phyloP scores from a whole-genome alignment of 2,329 filamentous ascomycete genomes.

The Ceratocystis colombiana region DNA sequence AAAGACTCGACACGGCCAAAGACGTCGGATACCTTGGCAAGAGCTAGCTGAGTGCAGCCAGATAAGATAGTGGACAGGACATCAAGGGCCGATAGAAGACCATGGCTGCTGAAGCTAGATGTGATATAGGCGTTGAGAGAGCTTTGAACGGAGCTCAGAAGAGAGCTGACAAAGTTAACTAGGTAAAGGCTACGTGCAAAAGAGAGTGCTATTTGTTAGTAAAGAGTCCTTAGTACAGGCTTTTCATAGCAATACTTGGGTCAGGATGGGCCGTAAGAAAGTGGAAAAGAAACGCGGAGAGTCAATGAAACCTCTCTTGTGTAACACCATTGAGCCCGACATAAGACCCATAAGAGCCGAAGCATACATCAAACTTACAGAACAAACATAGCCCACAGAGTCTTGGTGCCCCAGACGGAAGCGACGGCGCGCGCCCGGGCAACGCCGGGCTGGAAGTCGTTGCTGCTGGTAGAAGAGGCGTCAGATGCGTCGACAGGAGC shows the following conservation, averaged over 20 bases:
- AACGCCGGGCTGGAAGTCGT: slow-evolving; percentile 33
- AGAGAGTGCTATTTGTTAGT: not conserved
- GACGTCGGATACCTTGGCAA: slow-evolving; percentile 43
- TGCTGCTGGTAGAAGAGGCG: slow-evolving; percentile 29
- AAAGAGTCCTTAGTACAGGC: not conserved
- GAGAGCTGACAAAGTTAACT: slow-evolving; percentile 34
- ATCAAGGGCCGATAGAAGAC: slow-evolving; percentile 54
- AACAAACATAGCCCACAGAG: slow-evolving; percentile 35
- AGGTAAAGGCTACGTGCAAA: slow-evolving; percentile 33
- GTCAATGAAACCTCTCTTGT: not conserved
- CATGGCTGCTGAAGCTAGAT: slow-evolving; percentile 53
- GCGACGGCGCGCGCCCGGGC: slow-evolving; percentile 36
- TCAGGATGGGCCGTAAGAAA: too few species aligned
- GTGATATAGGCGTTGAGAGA: slow-evolving; percentile 55
- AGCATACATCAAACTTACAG: slow-evolving; percentile 31
- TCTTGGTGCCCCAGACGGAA: slow-evolving; percentile 34
- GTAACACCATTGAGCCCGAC: not conserved
- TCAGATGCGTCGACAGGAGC: slow-evolving; percentile 25
- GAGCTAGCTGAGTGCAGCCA: slow-evolving; percentile 34
- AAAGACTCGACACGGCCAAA: slow-evolving; percentile 42
- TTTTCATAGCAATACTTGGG: too few species aligned
- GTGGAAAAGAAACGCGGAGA: not conserved
- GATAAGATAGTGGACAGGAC: slow-evolving; percentile 46
- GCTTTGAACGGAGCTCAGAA: slow-evolving; percentile 34
- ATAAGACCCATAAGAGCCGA: not conserved